Evolutionary conservation across 2,329 filamentous ascomycete genomes (phyloP), one percentile per base, ranked within the genome.

Genomic region (Ophiocordyceps robertsii): DNA sequence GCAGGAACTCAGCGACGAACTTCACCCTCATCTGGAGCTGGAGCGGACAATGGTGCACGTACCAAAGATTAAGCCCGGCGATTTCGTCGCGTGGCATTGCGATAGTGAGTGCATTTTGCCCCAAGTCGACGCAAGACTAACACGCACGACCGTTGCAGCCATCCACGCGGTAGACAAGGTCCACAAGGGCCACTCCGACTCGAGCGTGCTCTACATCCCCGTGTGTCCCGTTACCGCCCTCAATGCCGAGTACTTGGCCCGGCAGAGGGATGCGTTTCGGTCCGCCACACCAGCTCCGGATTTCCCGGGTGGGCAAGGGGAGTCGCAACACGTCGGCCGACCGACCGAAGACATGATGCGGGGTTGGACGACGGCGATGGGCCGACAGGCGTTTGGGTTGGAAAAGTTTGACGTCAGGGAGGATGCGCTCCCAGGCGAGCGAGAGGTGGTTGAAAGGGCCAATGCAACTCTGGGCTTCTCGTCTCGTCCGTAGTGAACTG

Each of bases 141-240:
- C 33, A 16, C 13, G 11, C 3, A n/a, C 29, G 12, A n/a, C n/a
- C n/a, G n/a, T n/a, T n/a, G 2, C 27, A 62, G 70, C 65, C 4
- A 82, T 93, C 39, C 89, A 95, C 57, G 77, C 86, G 0, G 89
- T 95, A 0, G 89, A 95, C 63, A 80, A 77, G 49, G 68, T 80
- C 1, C 89, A 95, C 56, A 61, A 61, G 1, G 90, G 89, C 2
- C 68, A 63, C 2, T 61, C 66, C 0, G 89, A 95, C 59, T 87
- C 84, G 0, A 88, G 81, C 51, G 89, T 95, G 0, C 55, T 95
- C 46, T 95, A 95, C 54, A 94, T 95, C 43, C 88, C 89, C 0
- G 80, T 85, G 0, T 92, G 84, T 43, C 88, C 89, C 0, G 70
- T 87, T 29, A 94, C 87, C 1, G 75, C 81, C 42, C 64, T 69